Base-by-base conservation (phyloP, 2,329 filamentous ascomycete genomes). In the Grosmannia clavigera region DNA sequence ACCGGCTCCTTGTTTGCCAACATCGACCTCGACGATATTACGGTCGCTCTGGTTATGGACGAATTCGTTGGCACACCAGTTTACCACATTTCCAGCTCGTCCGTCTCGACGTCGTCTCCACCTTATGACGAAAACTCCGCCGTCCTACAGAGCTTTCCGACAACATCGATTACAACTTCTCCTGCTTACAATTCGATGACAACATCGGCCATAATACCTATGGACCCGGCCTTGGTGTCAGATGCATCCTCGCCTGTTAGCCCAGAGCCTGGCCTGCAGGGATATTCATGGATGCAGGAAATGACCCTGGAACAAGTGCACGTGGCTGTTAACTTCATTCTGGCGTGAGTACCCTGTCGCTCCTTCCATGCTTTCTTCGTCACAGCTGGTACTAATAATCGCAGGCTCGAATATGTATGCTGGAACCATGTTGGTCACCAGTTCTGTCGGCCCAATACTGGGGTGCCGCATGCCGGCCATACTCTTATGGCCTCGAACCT, bases 251-350 rank as follows among this genome's bases (percentile, higher is more conserved):
- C 50, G 50, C 7, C 50, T 5, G 19, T 16, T 7, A 43, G n/a
- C 4, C n/a, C 48, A 9, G 48, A 25, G 48, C 19, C n/a, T 29
- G 19, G 7, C 19, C 27, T 35, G 5, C n/a, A 35, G 12, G 9
- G 12, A 6, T 19, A 3, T 9, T 22, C 48, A 5, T 50, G 2
- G 22, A 27, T 55, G 61, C 61, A 66, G 14, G 68, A 68, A 55
- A 68, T 73, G 61, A 72, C 70, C 5, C 67, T 68, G 1, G 68
- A 69, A 3, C 72, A 80, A 65, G 77, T 75, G 38, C 73, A 76
- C 51, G 69, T 71, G 52, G 77, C 73, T 22, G 74, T 81, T 63
- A 81, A 81, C 68, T 80, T 81, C 58, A 79, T 81, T 60, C 70
- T 81, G 27, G 74, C 76, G 78, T 81, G 71, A 64, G 76, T 61